Percentiles rank a stretch among this genome's conserved stretches.
phyloP scores from a whole-genome alignment of 2,329 filamentous ascomycete genomes.

The Exophiala lecanii-corni region DNA sequence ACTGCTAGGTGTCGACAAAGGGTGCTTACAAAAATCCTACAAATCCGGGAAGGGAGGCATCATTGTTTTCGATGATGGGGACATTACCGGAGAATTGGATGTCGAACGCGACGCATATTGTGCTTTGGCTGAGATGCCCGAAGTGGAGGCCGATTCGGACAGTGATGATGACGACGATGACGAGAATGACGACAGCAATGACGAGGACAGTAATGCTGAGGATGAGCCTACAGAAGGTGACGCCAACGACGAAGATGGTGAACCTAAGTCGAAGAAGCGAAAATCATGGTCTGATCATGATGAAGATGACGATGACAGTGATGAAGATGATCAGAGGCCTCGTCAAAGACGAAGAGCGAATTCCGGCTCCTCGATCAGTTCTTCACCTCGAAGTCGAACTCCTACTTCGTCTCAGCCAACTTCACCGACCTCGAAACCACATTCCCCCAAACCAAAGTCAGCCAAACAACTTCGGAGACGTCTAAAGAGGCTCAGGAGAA shows the following conservation, averaged over 20 bases:
- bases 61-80: slow-evolving; percentile 91
- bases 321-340: slow-evolving; percentile 71
- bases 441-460: slow-evolving; percentile 47
- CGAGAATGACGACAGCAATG: slow-evolving; percentile 53
- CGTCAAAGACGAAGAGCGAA: slow-evolving; percentile 81
- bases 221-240: slow-evolving; percentile 53
- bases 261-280: slow-evolving; percentile 55
- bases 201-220: slow-evolving; percentile 53
- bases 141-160: slow-evolving; percentile 70
- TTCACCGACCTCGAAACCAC: slow-evolving; percentile 41
- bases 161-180: slow-evolving; percentile 55
- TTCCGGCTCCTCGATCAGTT: slow-evolving; percentile 49
- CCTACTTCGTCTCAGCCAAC: slow-evolving; percentile 43
- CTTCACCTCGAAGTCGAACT: slow-evolving; percentile 39
- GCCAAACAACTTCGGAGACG: slow-evolving; percentile 67
- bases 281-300: slow-evolving; percentile 73
- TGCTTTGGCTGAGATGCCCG: slow-evolving; percentile 84
- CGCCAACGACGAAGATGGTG: slow-evolving; percentile 8
- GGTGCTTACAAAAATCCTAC: slow-evolving; percentile 67
- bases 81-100: slow-evolving; percentile 77
- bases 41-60: slow-evolving; percentile 78
- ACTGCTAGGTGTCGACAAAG: slow-evolving; percentile 64
- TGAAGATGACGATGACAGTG: slow-evolving; percentile 56
- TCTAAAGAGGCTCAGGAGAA: slow-evolving; percentile 67
- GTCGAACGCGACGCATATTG: slow-evolving; percentile 77